Evolutionary conservation across 306 rosid genomes (phyloP).

Genomic region (Chamaecrista fasciculata): DNA sequence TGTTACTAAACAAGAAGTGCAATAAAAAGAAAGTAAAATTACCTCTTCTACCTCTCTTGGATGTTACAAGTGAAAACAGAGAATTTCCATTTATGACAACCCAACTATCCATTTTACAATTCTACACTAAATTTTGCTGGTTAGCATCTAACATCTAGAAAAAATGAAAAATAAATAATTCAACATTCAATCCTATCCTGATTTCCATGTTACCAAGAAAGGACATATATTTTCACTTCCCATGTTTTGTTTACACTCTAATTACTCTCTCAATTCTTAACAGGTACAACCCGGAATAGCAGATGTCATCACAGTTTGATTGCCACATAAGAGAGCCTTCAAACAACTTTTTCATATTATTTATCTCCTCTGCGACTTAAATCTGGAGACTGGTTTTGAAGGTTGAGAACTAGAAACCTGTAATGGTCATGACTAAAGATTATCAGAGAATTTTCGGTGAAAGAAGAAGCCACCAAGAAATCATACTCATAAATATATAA

Average conservation of each 20-base stretch:
- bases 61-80: not conserved
- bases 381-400: slow-evolving; percentile 81
- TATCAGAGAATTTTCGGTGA: slow-evolving; percentile 14
- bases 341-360: slow-evolving; percentile 1
- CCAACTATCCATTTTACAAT: not conserved
- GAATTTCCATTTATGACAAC: not conserved
- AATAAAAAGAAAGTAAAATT: no score
- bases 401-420: slow-evolving; percentile 61
- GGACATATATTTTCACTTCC: not conserved
- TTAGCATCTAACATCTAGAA: not conserved
- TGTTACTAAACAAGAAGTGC: no score
- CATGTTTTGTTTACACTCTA: not conserved
- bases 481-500: not conserved
- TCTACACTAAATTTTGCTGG: not conserved
- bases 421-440: slow-evolving; percentile 17
- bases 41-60: not conserved
- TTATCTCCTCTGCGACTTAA: slow-evolving; percentile 86
- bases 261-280: slow-evolving; percentile 23
- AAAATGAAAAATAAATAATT: no score
- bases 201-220: not conserved
- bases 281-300: slow-evolving; percentile 2
- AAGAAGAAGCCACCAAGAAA: slow-evolving; percentile 19
- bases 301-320: slow-evolving; percentile 4
- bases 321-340: slow-evolving; percentile 10
- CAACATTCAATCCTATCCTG: slow-evolving; percentile 3